Conservation (phyloP, 2,329 filamentous ascomycete species). For the Sphaerostilbella broomeana region DNA sequence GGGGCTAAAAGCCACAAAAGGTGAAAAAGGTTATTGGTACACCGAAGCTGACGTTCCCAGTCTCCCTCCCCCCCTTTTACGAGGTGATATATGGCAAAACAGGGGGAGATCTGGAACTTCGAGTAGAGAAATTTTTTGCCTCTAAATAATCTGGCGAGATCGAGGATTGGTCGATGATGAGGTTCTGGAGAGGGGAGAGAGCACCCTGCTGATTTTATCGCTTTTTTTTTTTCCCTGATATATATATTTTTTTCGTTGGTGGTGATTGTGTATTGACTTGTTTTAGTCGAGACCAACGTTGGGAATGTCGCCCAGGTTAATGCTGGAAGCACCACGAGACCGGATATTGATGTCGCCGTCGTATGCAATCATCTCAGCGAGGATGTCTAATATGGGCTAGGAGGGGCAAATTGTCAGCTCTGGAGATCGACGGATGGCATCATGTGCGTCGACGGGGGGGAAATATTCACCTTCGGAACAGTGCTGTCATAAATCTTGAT, state of each 20-base stretch:
- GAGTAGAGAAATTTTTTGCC: conserved; percentile 2
- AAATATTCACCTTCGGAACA: conserved; percentile 69
- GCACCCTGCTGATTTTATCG: too few relatives aligned
- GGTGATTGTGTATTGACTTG: conserved; percentile 1
- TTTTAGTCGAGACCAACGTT: conserved; percentile 49
- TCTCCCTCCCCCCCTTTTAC: not conserved
- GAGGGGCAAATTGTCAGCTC: not conserved
- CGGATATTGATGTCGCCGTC: conserved; percentile 67
- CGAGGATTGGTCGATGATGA: too few relatives aligned
- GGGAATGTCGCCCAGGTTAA: conserved; percentile 43
- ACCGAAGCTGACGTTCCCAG: conserved; percentile 16
- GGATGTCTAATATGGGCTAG: conserved; percentile 84
- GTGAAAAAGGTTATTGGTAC: conserved; percentile 35
- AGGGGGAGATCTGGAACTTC: conserved; percentile 6
- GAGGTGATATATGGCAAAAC: not conserved
- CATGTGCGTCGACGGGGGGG: not conserved
- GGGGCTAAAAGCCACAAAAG: too few relatives aligned
- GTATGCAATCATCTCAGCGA: conserved; percentile 96
- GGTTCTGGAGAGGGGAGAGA: too few relatives aligned
- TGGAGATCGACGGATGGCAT: not conserved
- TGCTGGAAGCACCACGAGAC: conserved; percentile 29
- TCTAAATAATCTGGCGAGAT: too few relatives aligned
- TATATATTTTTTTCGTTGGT: conserved; percentile 3
- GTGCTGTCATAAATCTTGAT: conserved; percentile 99
- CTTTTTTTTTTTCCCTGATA: conserved; percentile 9